Evolutionary conservation across 306 rosid genomes (phyloP).

Genomic region (Arachis hypogaea): DNA sequence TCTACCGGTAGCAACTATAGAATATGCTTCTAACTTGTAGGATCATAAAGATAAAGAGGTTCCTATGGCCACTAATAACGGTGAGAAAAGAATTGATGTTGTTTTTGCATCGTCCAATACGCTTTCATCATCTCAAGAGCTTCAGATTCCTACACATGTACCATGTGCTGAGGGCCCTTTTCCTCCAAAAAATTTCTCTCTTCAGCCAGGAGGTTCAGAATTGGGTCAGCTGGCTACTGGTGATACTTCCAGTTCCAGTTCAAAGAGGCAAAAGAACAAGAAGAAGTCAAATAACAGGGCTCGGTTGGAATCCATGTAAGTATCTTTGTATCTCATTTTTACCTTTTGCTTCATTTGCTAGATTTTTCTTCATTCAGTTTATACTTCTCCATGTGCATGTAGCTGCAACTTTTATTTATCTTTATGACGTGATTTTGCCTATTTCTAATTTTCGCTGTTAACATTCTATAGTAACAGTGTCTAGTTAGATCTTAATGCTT

Average conservation of each 20-base stretch:
- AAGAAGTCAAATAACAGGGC: constrained; percentile 46
- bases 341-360: neutral
- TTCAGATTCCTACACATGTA: constrained; percentile 25
- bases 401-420: constrained; percentile 1
- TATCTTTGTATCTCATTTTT: constrained; percentile 1
- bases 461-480: neutral
- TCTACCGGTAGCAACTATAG: neutral
- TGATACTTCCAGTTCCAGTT: constrained; percentile 28
- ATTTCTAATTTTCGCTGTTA: neutral
- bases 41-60: neutral
- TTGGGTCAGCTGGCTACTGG: neutral
- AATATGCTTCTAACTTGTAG: neutral
- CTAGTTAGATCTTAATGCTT: neutral
- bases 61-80: constrained; percentile 13
- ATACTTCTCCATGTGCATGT: constrained; percentile 4
- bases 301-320: constrained; percentile 44
- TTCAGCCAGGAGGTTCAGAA: neutral
- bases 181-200: constrained; percentile 38
- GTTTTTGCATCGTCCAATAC: constrained; percentile 19
- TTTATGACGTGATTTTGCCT: neutral
- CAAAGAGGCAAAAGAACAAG: constrained; percentile 49
- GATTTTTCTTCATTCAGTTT: neutral
- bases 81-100: constrained; percentile 7
- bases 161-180: constrained; percentile 2
- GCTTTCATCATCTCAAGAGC: constrained; percentile 28